These are phyloP conservation scores for Puccinia horiana DNA, from an alignment of 1,284 basidiomycete species.

Conservation along the genomic window DNA sequence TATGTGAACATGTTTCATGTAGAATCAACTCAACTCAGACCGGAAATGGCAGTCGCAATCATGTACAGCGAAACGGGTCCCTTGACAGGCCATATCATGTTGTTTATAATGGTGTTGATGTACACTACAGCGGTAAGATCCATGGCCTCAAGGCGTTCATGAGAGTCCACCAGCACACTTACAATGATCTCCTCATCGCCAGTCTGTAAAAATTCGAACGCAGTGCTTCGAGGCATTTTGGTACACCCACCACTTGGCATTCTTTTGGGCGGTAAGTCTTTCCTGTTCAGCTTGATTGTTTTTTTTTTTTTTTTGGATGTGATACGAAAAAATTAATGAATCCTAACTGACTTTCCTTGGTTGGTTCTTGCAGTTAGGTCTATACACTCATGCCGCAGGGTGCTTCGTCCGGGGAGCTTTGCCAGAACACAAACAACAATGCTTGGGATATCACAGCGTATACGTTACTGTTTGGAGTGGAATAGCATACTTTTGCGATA, in stretches of 20 bases:
- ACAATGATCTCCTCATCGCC: constrained; percentile 68
- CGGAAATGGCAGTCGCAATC: constrained; percentile 43
- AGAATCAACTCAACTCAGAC: constrained; percentile 44
- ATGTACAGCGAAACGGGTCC: constrained; percentile 63
- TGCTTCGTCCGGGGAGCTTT: constrained; percentile 80
- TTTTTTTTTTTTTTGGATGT: neutral
- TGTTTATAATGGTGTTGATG: constrained; percentile 72
- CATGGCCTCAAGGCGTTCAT: too few relatives aligned
- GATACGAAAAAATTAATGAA: neutral
- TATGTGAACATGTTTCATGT: constrained; percentile 47
- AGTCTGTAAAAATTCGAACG: constrained; percentile 74
- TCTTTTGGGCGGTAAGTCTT: constrained; percentile 76
- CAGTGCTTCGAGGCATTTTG: constrained; percentile 90
- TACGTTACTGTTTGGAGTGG: constrained; percentile 83
- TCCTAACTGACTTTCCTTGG: too few relatives aligned
- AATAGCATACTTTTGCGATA: constrained; percentile 78
- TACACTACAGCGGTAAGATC: constrained; percentile 54
- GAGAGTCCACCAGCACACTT: too few relatives aligned
- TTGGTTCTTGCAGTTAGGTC: constrained; percentile 63
- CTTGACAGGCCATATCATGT: constrained; percentile 75
- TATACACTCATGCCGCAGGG: constrained; percentile 83
- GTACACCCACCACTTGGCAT: constrained; percentile 87
- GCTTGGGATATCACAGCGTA: constrained; percentile 82
- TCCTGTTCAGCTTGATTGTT: neutral
- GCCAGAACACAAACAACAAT: constrained; percentile 70